phyloP scores from a whole-genome alignment of 2,329 filamentous ascomycete genomes.

The Daldinia eschscholtzii region DNA sequence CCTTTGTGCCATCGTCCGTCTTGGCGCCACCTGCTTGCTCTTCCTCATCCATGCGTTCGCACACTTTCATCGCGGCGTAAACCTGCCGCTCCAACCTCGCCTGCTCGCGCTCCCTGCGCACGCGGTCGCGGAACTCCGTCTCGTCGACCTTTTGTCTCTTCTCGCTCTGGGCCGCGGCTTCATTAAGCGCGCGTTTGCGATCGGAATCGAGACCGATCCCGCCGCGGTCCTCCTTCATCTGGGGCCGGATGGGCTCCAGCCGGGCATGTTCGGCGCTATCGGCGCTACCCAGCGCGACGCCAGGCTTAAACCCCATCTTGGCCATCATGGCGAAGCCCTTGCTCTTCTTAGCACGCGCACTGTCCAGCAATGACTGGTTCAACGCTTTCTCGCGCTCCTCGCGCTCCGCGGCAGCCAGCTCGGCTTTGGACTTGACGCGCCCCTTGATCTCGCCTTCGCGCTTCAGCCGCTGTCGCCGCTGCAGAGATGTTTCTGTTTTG shows the following conservation, averaged over 20 bases:
- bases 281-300: constrained; percentile 74
- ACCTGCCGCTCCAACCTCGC: constrained; percentile 77
- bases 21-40: constrained; percentile 35
- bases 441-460: constrained; percentile 76
- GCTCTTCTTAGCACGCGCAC: constrained; percentile 68
- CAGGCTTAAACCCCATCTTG: constrained; percentile 90
- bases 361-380: constrained; percentile 75
- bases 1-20: constrained; percentile 31
- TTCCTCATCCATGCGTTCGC: constrained; percentile 79
- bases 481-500: constrained; percentile 67
- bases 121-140: constrained; percentile 78
- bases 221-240: constrained; percentile 81
- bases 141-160: constrained; percentile 76
- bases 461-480: constrained; percentile 65
- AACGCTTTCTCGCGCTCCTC: constrained; percentile 81
- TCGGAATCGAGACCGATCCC: constrained; percentile 89
- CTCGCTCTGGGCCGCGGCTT: constrained; percentile 68
- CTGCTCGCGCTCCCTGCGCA: constrained; percentile 77
- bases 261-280: constrained; percentile 53
- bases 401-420: constrained; percentile 80
- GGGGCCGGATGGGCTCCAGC: constrained; percentile 80
- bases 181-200: constrained; percentile 80
- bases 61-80: constrained; percentile 83
- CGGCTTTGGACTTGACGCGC: constrained; percentile 82
- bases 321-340: constrained; percentile 98